A percentile compares a stretch with the other conserved stretches of the same genome.
Evolutionary conservation across 441 rosid genomes (phyloP).

Genomic region (Adansonia madagascariensis): DNA sequence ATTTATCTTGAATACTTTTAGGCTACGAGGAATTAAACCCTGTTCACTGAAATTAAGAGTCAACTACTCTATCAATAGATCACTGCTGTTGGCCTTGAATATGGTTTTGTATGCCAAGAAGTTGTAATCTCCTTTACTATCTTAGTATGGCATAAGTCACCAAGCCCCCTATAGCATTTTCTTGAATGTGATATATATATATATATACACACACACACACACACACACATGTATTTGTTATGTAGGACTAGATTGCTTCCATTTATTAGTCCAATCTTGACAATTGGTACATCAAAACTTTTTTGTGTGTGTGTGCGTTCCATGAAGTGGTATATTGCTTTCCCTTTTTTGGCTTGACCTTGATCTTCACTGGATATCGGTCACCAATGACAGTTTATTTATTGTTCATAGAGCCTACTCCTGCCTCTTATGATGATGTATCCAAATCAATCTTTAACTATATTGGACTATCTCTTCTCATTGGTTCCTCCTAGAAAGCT

Average conservation of each 20-base stretch:
- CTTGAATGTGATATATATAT: background rate
- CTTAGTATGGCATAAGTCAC: background rate
- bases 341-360: background rate
- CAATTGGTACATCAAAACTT: background rate
- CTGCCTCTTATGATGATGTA: constrained; percentile 84
- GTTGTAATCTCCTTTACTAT: background rate
- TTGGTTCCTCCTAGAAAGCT: constrained; percentile 96
- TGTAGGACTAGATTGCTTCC: background rate
- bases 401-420: constrained; percentile 66
- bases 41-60: background rate
- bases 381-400: background rate
- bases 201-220: too few relatives aligned
- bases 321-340: constrained; percentile 1
- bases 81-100: background rate
- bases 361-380: constrained; percentile 4
- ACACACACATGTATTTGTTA: background rate
- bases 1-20: constrained; percentile 6
- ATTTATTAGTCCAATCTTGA: background rate
- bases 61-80: background rate
- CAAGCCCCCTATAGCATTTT: background rate
- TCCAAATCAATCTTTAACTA: constrained; percentile 83
- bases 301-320: too few relatives aligned
- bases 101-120: background rate
- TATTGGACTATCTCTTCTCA: constrained; percentile 76
- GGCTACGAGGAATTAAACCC: background rate